Percentiles rank a stretch among this genome's conserved stretches.
Conservation (phyloP, 2,329 filamentous ascomycete species). For the Torrubiella hemipterigena region DNA sequence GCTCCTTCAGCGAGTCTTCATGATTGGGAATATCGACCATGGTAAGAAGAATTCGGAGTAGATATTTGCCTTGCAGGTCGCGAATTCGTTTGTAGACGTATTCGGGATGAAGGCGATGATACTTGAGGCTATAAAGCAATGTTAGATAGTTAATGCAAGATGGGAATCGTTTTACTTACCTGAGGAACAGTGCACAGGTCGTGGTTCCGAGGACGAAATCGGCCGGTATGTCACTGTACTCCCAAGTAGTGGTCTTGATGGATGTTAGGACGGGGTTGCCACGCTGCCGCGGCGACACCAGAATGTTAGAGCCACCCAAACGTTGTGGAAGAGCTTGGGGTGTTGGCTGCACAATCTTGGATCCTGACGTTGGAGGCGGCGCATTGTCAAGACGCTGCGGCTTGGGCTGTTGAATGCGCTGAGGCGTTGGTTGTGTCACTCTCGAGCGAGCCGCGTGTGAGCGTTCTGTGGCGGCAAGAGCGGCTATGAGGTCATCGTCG, state of each 20-base stretch:
- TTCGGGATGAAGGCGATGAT: conserved; percentile 92
- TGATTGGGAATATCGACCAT: conserved; percentile 96
- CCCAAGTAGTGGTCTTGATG: conserved; percentile 78
- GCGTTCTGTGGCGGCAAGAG: conserved; percentile 38
- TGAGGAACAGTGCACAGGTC: conserved; percentile 85
- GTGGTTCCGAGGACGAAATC: conserved; percentile 84
- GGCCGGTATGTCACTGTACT: conserved; percentile 92
- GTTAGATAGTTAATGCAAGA: background rate
- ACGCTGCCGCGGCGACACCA: conserved; percentile 86
- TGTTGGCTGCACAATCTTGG: conserved; percentile 71
- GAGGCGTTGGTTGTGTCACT: conserved; percentile 28
- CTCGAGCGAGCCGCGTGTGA: conserved; percentile 12
- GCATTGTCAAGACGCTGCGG: conserved; percentile 45
- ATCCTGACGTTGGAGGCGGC: conserved; percentile 20
- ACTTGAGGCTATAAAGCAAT: conserved; percentile 69
- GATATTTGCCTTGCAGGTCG: conserved; percentile 73
- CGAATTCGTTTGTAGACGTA: conserved; percentile 94
- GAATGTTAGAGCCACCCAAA: conserved; percentile 60
- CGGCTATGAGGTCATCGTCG: conserved; percentile 43
- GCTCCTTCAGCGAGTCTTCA: conserved; percentile 76
- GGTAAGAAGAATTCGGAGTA: conserved; percentile 70
- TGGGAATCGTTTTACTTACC: conserved; percentile 16
- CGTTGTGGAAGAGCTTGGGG: conserved; percentile 68
- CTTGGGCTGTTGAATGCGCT: conserved; percentile 31
- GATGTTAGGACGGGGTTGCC: conserved; percentile 85